Evolutionary conservation across 2,329 filamentous ascomycete species (phyloP), one percentile per base, ranked within the genome.

Genomic region (Colletotrichum sp.): DNA sequence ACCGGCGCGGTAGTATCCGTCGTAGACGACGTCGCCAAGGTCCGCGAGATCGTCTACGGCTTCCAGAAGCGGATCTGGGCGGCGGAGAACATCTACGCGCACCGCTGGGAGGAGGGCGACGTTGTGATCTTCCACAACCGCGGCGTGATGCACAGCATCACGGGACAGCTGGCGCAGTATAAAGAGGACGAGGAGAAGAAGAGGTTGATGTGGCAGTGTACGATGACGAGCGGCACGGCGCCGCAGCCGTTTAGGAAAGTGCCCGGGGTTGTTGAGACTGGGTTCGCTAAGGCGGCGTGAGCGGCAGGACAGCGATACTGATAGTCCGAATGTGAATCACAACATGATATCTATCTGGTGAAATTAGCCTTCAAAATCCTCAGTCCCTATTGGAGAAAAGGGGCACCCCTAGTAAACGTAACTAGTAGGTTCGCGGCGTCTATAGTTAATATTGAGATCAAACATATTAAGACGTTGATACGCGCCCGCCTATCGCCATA

Each of bases 171-270:
- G 44, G 10, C 44, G 81, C 83, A 1, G 80, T 83, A 26, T 82
- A 78, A 82, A 59, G 72, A 77, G 8, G 60, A 78, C 24, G 78
- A 78, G 15, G 69, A 71, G 9, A 57, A 72, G 16, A 79, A 81
- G 74, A 79, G 82, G 28, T 32, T 83, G 65, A 71, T 83, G 72
- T 83, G 82, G 81, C 82, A 84, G 70, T 80, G 78, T 52, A 81
- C 78, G 7, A 81, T 81, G 80, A 66, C 59, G 16, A 62, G 68
- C 21, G 34, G 52, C 34, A 62, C 68, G 60, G 59, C 60, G 18
- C 59, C 60, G 59, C 39, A 71, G 28, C 59, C 68, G 16, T 71
- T 63, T 13, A 52, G 44, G 44, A 52, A 52, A 24, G n/a, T 52
- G 44, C n/a, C 6, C 0, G 44, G 44, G n/a, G 44, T 24, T 21